Evolutionary conservation across 768 basidiomycete species (phyloP), one percentile per base, ranked within the genome.

Genomic region (Mycena venus): DNA sequence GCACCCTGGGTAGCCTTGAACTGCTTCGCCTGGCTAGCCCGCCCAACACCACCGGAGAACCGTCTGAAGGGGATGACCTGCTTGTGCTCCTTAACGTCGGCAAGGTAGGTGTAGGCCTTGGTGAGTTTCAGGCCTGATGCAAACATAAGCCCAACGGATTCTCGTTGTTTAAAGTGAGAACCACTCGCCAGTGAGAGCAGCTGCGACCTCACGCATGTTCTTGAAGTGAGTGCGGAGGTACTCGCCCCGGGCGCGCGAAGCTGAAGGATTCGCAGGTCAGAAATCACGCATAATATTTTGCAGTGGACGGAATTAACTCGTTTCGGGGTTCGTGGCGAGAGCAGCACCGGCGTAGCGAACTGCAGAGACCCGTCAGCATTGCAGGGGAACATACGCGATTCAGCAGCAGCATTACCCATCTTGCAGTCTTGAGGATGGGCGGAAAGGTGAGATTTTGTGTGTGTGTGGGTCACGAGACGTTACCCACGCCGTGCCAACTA

Each of bases 201-300:
- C 98, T 63, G 95, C 97, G 69, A 99, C 98, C 87, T 99, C 98
- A 76, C 96, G 93, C 96, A 98, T 99, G 92, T 99, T 99, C 94
- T 99, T 99, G 93, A 98, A 99, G 89, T 99, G 98, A 59, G 98
- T 99, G 80, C 97, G 95, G 82, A 98, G 92, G 91, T 99, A 97
- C 89, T 98, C 96, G 80, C 97, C 97, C 81, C 95, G 94, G 72
- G 97, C 94, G 82, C 91, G 94, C 81, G 97, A 93, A 84, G 95
- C 96, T 98, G 84, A 44, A 83, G 76, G 73, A 70, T 38, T 42
- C 17, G 60, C 64, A 70, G 42, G 77, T 83, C 76, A 83, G 75
- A 21, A 40, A 12, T 44, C 12, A 25, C 31, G 31, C 60, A n/a
- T 75, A 21, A 25, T 44, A 23, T 14, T 36, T 69, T 59, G 42